phyloP scores from a whole-genome alignment of 1,284 basidiomycete genomes.

The Boletus semigastroideus region DNA sequence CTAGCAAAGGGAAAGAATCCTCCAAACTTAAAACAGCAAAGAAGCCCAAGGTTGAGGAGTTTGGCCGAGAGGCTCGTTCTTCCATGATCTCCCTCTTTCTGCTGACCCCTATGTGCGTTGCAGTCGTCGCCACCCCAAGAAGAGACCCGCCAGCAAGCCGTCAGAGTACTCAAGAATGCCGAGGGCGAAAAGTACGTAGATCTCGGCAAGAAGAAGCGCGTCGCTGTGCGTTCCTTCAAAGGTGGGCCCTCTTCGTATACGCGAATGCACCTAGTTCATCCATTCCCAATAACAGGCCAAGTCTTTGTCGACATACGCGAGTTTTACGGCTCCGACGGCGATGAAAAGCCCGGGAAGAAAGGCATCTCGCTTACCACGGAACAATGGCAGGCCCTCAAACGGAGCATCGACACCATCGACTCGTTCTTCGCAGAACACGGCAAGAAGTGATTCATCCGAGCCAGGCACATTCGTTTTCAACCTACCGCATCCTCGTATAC shows the following conservation, averaged over 20 bases:
- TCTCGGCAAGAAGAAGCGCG: slow-evolving; percentile 70
- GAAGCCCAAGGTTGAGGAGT: slow-evolving; percentile 26
- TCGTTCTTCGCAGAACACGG: slow-evolving; percentile 46
- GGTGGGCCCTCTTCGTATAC: slow-evolving; percentile 33
- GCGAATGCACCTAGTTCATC: not conserved
- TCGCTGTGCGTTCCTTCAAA: slow-evolving; percentile 71
- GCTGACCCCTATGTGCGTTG: slow-evolving; percentile 18
- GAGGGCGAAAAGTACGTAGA: slow-evolving; percentile 67
- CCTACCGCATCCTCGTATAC: not conserved
- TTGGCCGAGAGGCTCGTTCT: slow-evolving; percentile 12
- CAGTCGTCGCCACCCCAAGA: slow-evolving; percentile 16
- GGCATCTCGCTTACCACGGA: slow-evolving; percentile 73
- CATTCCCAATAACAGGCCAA: slow-evolving; percentile 37
- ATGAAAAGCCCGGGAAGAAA: slow-evolving; percentile 80
- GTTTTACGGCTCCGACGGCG: slow-evolving; percentile 56
- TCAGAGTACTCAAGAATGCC: slow-evolving; percentile 27
- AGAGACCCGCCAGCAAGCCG: not conserved
- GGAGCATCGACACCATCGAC: slow-evolving; percentile 47
- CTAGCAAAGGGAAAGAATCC: slow-evolving; percentile 7
- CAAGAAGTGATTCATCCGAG: slow-evolving; percentile 28
- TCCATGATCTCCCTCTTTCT: not conserved
- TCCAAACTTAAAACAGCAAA: slow-evolving; percentile 27
- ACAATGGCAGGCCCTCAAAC: slow-evolving; percentile 67
- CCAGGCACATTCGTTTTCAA: not conserved
- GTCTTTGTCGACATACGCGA: slow-evolving; percentile 76